A percentile compares a stretch with the other conserved stretches of the same genome.
Conservation (phyloP, 345 rosid genomes). For the Salix koriyanagi region DNA sequence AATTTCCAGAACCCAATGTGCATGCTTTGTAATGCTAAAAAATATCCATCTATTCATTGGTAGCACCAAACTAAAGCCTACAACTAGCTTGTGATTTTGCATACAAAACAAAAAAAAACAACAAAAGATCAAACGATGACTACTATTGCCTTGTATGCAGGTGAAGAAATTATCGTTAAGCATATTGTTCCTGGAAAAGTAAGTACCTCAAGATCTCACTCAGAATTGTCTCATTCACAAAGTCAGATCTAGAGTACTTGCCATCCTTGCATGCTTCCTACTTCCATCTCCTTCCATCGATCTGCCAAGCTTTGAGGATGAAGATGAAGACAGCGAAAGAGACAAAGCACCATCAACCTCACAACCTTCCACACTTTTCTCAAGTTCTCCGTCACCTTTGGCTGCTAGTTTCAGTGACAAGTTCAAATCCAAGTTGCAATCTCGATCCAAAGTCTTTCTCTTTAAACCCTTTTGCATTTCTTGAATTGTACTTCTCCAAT, state of each 20-base stretch:
- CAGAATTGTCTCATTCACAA: constrained; percentile 61
- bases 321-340: constrained; percentile 59
- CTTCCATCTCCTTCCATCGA: constrained; percentile 32
- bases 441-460: constrained; percentile 39
- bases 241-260: constrained; percentile 86
- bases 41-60: neutral
- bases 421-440: constrained; percentile 53
- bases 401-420: constrained; percentile 49
- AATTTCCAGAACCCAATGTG: constrained; percentile 15
- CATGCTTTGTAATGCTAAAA: constrained; percentile 17
- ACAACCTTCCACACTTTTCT: constrained; percentile 6
- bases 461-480: constrained; percentile 27
- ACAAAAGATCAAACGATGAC: neutral
- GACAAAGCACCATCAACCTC: constrained; percentile 41
- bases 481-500: constrained; percentile 8
- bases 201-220: constrained; percentile 80
- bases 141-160: constrained; percentile 9
- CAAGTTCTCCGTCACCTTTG: constrained; percentile 12
- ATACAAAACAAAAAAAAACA: neutral
- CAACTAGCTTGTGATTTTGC: neutral
- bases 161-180: constrained; percentile 7
- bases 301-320: constrained; percentile 39
- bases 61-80: neutral
- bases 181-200: constrained; percentile 4
- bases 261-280: constrained; percentile 31